phyloP scores from a whole-genome alignment of 148 eudicot genomes.

The Diospyros lotus region DNA sequence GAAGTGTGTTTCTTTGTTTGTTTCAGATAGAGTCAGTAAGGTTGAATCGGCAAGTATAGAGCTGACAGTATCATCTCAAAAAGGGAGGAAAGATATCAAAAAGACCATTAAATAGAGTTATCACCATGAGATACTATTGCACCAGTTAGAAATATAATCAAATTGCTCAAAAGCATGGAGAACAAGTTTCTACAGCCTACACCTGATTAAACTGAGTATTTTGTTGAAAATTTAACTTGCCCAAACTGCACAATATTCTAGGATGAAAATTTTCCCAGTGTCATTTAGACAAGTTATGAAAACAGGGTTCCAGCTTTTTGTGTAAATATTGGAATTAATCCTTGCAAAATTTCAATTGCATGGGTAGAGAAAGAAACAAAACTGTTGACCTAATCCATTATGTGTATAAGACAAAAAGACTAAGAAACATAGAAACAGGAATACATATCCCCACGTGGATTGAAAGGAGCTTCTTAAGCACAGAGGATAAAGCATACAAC shows the following conservation, averaged over 20 bases:
- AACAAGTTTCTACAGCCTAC: background rate
- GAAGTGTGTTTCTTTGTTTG: constrained; percentile 4
- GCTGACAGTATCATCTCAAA: background rate
- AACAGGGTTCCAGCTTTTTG: no score
- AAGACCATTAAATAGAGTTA: background rate
- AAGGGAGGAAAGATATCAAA: background rate
- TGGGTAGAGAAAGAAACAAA: background rate
- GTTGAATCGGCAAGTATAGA: background rate
- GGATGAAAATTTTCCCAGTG: no score
- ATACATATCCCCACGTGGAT: background rate
- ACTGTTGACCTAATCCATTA: background rate
- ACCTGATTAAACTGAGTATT: background rate
- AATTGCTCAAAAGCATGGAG: background rate
- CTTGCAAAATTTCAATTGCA: no score
- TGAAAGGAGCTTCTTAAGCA: background rate
- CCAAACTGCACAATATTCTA: no score
- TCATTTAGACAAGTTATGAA: no score
- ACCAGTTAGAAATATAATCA: background rate
- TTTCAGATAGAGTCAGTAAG: background rate
- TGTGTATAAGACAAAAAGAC: background rate
- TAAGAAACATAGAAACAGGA: background rate
- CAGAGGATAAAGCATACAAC: background rate
- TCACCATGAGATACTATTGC: background rate
- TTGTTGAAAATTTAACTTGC: background rate
- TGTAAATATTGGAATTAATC: no score